phyloP scores from a whole-genome alignment of 1,284 basidiomycete genomes.

The Boletus subluridellus region DNA sequence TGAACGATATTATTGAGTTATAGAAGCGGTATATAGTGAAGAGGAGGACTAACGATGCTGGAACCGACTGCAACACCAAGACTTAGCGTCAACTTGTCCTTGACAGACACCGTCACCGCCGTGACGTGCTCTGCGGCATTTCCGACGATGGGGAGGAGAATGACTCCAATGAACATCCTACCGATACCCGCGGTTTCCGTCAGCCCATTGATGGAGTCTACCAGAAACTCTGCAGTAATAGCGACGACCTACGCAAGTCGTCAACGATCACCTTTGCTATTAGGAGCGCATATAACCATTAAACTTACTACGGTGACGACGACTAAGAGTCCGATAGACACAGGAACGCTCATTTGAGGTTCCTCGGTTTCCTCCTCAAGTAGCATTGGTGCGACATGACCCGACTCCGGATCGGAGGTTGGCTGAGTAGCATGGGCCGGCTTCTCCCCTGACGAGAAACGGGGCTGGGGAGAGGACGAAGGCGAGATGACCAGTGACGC shows the following conservation, averaged over 20 bases:
- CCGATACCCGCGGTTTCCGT: constrained; percentile 53
- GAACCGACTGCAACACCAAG: constrained; percentile 62
- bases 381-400: too few relatives aligned
- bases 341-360: constrained; percentile 47
- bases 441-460: neutral
- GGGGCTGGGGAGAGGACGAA: neutral
- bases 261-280: neutral
- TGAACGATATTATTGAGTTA: constrained; percentile 8
- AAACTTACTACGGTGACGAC: constrained; percentile 50
- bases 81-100: constrained; percentile 70
- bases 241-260: constrained; percentile 48
- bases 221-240: constrained; percentile 81
- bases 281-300: too few relatives aligned
- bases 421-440: neutral
- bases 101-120: constrained; percentile 71
- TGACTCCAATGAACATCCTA: constrained; percentile 70
- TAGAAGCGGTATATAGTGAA: neutral
- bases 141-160: too few relatives aligned
- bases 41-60: constrained; percentile 42
- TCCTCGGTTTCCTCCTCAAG: too few relatives aligned
- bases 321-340: constrained; percentile 53
- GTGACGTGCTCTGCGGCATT: too few relatives aligned
- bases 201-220: constrained; percentile 71
- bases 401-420: constrained; percentile 38
- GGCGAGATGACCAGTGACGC: constrained; percentile 11